A percentile compares a stretch with the other conserved stretches of the same genome.
These are phyloP conservation scores for Aspergillus hancockii DNA, from an alignment of 495 filamentous ascomycete genomes.

Conservation along the genomic window DNA sequence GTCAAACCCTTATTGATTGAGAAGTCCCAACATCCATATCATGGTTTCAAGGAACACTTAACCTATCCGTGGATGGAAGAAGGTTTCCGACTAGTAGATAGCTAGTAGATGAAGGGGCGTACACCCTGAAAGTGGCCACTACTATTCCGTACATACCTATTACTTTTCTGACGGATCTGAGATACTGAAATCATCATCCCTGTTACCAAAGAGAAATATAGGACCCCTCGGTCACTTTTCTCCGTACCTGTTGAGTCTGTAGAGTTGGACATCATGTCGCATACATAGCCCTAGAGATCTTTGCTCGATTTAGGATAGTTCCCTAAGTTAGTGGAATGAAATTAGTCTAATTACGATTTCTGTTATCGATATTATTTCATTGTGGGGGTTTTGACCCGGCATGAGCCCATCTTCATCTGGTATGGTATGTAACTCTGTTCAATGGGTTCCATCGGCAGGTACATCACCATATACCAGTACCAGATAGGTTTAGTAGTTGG, in stretches of 20 bases:
- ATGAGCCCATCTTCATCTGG: slow-evolving; percentile 21
- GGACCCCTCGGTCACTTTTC: slow-evolving; percentile 12
- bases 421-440: slow-evolving; percentile 26
- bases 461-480: background rate
- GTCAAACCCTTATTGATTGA: background rate
- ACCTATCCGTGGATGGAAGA: slow-evolving; percentile 3
- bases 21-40: background rate
- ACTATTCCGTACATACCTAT: too few relatives aligned
- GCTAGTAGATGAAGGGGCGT: background rate
- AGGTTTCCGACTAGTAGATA: background rate
- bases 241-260: background rate
- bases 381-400: slow-evolving; percentile 20
- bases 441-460: slow-evolving; percentile 8
- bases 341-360: slow-evolving; percentile 11
- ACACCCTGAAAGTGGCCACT: too few relatives aligned
- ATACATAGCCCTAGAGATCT: slow-evolving; percentile 5
- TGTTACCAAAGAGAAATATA: slow-evolving; percentile 7
- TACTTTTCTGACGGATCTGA: too few relatives aligned
- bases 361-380: slow-evolving; percentile 15
- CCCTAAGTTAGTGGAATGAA: background rate
- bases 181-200: too few relatives aligned
- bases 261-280: slow-evolving; percentile 1
- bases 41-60: too few relatives aligned
- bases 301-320: background rate
- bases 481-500: background rate